Evolutionary conservation across 1,284 basidiomycete species (phyloP), one percentile per base, ranked within the genome.

Genomic region (Cutaneotrichosporon sp.): DNA sequence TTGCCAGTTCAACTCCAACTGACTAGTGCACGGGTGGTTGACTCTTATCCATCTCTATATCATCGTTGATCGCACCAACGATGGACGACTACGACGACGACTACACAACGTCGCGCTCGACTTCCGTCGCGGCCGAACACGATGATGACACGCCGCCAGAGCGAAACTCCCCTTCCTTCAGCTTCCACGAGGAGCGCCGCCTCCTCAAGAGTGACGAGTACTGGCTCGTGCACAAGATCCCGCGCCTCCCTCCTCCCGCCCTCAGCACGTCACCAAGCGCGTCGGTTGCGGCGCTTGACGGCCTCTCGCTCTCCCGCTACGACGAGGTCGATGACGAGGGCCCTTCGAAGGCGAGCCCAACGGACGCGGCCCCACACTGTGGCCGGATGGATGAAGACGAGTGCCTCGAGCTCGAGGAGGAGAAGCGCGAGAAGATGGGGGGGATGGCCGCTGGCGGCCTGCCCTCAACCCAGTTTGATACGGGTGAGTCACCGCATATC

Each of bases 121-220:
- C 55, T 36, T 38, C 55, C 13, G 22, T 56, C 21, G 38, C 26
- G 26, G 34, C 9, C 36, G 13, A 21, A 5, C 36, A 21, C 46
- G 60, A 66, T 16, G 64, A 62, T 30, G 57, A 64, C 4, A 55
- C 62, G 58, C 65, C 64, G 10, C 64, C 62, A 7, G 59, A 51
- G 53, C 70, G 71, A 60, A 56, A 68, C 6, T 80, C 78, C 10
- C 79, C 80, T n/a, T 75, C 77, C 1, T 81, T 81, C 66, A 74
- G 77, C 52, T 81, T 80, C 59, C 80, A 81, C 66, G 76, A 80
- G 62, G 75, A 80, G 56, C 67, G 75, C 14, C 68, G 79, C 46
- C 65, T 79, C 18, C 76, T 77, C 61, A 69, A 77, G 61, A 71
- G 76, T 60, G 79, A 80, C 68, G 78, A 79, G 65, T 77, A 78